These are phyloP conservation scores for Aschersonia sp. DNA, from an alignment of 2,329 filamentous ascomycete species.

Conservation along the genomic window DNA sequence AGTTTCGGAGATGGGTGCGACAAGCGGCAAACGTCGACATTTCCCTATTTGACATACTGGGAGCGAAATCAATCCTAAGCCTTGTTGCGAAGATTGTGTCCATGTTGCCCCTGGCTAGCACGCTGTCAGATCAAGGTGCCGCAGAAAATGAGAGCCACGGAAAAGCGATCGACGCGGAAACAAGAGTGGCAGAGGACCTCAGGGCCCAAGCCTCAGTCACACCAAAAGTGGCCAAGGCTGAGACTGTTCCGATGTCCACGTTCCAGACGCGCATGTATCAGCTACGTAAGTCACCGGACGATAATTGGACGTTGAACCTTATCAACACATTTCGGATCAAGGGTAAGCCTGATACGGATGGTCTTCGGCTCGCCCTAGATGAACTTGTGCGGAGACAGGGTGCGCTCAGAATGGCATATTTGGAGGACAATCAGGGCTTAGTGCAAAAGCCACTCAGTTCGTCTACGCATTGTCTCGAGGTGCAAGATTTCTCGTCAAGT, in stretches of 20 bases:
- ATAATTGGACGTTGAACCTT: neutral
- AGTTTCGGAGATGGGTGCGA: constrained; percentile 10
- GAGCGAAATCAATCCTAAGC: neutral
- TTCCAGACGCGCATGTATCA: neutral
- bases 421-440: neutral
- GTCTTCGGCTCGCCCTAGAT: neutral
- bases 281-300: neutral
- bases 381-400: neutral
- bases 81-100: neutral
- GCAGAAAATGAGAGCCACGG: neutral
- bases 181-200: too few species aligned
- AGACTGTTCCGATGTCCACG: neutral
- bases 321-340: neutral
- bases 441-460: neutral
- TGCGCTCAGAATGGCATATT: neutral
- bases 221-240: neutral
- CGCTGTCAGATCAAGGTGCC: neutral
- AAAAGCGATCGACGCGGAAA: too few species aligned
- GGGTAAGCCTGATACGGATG: neutral
- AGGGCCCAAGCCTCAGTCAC: neutral
- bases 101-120: neutral
- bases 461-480: neutral
- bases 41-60: constrained; percentile 3
- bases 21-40: constrained; percentile 8
- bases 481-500: neutral